Percentiles rank a stretch among this genome's conserved stretches.
phyloP scores from a whole-genome alignment of 805 yeast genomes.

The Tetrapisispora pingtungensis region DNA sequence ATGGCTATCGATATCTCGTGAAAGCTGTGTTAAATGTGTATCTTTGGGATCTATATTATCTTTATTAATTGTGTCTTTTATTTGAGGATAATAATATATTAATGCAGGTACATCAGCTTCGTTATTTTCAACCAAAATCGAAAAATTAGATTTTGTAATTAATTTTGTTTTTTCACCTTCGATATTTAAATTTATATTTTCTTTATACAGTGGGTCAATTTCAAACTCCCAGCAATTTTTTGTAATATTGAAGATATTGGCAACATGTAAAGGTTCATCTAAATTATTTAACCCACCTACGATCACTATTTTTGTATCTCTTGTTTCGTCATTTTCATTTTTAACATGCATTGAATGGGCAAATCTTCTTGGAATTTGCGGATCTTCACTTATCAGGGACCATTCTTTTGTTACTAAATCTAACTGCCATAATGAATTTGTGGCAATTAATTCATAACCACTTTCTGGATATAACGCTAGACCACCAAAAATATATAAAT shows the following conservation, averaged over 20 bases:
- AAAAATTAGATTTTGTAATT: slow-evolving; percentile 12
- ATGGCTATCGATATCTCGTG: slow-evolving; percentile 1
- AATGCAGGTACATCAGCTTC: slow-evolving; percentile 4
- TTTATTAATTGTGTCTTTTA: slow-evolving; percentile 5
- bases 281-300: slow-evolving; percentile 28
- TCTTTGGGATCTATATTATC: slow-evolving; percentile 6
- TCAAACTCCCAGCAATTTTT: slow-evolving; percentile 26
- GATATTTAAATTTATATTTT: slow-evolving; percentile 13
- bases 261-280: slow-evolving; percentile 22
- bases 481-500: slow-evolving; percentile 59
- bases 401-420: slow-evolving; percentile 44
- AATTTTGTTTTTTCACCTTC: slow-evolving; percentile 9
- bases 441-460: slow-evolving; percentile 33
- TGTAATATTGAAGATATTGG: slow-evolving; percentile 25
- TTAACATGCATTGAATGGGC: slow-evolving; percentile 41
- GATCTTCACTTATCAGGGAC: slow-evolving; percentile 38
- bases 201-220: slow-evolving; percentile 5
- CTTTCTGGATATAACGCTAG: slow-evolving; percentile 33
- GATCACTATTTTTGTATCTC: slow-evolving; percentile 25
- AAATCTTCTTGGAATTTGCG: slow-evolving; percentile 35
- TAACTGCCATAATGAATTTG: slow-evolving; percentile 64
- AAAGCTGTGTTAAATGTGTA: background rate
- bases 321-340: slow-evolving; percentile 19
- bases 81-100: background rate
- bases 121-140: slow-evolving; percentile 16